Evolutionary conservation across 202 grass and related monocot species (phyloP), one percentile per base, ranked within the genome.

Genomic region (Elaeis oleifera): DNA sequence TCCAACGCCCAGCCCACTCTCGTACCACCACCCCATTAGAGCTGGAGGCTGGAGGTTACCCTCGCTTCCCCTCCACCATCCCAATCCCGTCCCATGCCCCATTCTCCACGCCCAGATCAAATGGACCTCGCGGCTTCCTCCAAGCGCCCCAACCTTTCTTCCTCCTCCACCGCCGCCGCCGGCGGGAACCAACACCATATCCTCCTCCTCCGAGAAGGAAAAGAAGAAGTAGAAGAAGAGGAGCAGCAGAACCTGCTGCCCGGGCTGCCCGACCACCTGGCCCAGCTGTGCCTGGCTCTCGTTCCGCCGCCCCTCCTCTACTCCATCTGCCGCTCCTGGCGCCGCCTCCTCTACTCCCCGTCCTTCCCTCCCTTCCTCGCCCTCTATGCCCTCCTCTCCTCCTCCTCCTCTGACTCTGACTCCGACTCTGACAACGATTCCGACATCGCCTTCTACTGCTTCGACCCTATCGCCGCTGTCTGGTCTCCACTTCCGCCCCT

Each of bases 221-320:
- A 44, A 44, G 36, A 44, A 44, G 36, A 13, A 44, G 36, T 13
- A 27, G 69, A 23, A 16, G 69, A 28, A 29, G 15, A 72, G 11
- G n/a, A 72, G 1, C 1, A 28, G 23, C 72, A 85, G 61, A 59
- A 64, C 3, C 36, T 97, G 51, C 50, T 97, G 1, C 84, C 92
- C 0, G 92, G 92, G 2, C 51, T 97, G 59, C 92, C 92, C 3
- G 87, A 97, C 36, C 84, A 97, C 71, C 79, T 97, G 0, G 87
- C 88, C 0, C 79, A 80, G 64, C 82, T 83, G 39, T 97, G 92
- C 58, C 82, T 97, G 3, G 23, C 71, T 1, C 51, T 51, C 51
- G 68, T 97, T 8, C 79, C 74, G 3, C 84, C 88, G 1, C 19
- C 57, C 0, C 56, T 97, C 16, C 50, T 97, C 18, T 81, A 79